Conservation (phyloP, 257 asterid genomes). For the Solanum phureja region DNA sequence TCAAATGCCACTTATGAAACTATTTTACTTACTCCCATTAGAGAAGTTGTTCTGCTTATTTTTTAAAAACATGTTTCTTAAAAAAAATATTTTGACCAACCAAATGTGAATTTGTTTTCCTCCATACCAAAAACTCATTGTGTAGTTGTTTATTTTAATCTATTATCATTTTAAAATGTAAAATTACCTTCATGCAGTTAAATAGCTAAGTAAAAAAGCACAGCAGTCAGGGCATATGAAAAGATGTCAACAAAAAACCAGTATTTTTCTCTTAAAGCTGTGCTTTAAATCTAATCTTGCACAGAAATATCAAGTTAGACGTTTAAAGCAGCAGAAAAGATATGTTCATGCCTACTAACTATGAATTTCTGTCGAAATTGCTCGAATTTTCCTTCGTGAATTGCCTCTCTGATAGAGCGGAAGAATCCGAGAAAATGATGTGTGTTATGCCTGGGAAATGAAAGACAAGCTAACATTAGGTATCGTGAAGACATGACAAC, state of each 20-base stretch:
- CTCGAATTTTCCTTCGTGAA: conserved; percentile 51
- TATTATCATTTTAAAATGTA: background rate
- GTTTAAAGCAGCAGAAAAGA: conserved; percentile 24
- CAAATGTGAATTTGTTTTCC: background rate
- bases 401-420: conserved; percentile 60
- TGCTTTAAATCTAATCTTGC: background rate
- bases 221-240: background rate
- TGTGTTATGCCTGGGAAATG: conserved; percentile 65
- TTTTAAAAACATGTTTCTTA: background rate
- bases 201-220: background rate
- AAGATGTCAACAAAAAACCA: background rate
- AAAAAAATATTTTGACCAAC: background rate
- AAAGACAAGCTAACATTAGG: background rate
- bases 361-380: conserved; percentile 48
- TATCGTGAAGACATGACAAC: background rate
- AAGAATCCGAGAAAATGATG: conserved; percentile 90
- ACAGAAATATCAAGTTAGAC: conserved; percentile 5
- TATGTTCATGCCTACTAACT: conserved; percentile 38
- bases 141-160: background rate
- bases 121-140: background rate
- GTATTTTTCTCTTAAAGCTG: background rate
- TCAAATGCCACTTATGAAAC: background rate
- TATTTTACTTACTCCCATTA: background rate
- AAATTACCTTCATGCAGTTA: background rate
- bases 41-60: no score